These are phyloP conservation scores for Forsythia suspensa DNA, from an alignment of 257 asterid genomes.

Conservation along the genomic window DNA sequence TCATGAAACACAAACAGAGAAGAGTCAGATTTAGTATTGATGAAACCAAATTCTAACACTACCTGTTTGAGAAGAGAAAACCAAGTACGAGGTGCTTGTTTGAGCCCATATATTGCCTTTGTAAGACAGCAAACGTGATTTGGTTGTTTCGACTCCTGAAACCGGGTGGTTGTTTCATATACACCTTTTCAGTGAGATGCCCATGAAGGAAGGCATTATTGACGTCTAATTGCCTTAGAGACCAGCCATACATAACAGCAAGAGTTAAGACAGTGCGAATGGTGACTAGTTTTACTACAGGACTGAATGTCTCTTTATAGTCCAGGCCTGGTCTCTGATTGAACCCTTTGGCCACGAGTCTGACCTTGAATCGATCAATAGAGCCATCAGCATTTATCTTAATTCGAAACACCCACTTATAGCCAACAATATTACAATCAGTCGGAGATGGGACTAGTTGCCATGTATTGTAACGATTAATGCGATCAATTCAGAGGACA, in stretches of 20 bases:
- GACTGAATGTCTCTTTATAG: not conserved
- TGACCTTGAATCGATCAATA: not conserved
- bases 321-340: not conserved
- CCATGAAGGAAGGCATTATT: not conserved
- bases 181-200: not conserved
- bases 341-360: too few species aligned
- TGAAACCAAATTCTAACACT: not conserved
- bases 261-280: not conserved
- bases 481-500: not conserved
- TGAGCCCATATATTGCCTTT: not conserved
- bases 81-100: constrained; percentile 2
- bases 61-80: not conserved
- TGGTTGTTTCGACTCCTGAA: not conserved
- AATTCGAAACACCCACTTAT: not conserved
- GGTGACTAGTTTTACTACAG: not conserved
- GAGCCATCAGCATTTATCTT: not conserved
- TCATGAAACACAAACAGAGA: constrained; percentile 5
- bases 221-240: not conserved
- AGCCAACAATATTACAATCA: not conserved
- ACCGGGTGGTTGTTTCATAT: not conserved
- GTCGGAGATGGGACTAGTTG: not conserved
- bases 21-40: not conserved
- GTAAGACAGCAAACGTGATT: too few species aligned
- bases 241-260: not conserved
- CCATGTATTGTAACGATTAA: too few species aligned